Evolutionary conservation across 2,329 filamentous ascomycete species (phyloP).

Genomic region (Ampelomyces quisqualis): DNA sequence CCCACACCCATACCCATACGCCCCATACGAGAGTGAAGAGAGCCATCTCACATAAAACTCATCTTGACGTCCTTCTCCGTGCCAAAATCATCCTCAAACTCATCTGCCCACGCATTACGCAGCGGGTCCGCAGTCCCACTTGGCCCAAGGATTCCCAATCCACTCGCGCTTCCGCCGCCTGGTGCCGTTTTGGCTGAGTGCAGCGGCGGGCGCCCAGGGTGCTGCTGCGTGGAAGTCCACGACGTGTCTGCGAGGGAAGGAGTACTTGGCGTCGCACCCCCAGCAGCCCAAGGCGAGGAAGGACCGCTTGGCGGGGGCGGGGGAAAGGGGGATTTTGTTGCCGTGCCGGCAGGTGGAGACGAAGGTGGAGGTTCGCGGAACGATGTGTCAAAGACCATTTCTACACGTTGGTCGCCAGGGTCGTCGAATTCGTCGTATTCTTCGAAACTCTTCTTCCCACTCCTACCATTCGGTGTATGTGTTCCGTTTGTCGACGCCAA

Average conservation of each 20-base stretch:
- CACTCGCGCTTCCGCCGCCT: not conserved
- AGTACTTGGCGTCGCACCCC: not conserved
- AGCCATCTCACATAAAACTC: conserved; percentile 46
- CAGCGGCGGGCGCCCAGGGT: conserved; percentile 32
- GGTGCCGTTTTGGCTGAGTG: conserved; percentile 33
- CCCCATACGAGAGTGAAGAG: no score
- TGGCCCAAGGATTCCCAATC: no score
- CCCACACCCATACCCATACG: no score
- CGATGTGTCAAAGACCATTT: conserved; percentile 49
- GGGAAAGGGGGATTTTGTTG: conserved; percentile 18
- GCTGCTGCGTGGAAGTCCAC: no score
- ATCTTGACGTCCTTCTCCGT: conserved; percentile 52
- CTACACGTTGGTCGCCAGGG: conserved; percentile 31
- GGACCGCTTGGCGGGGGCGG: conserved; percentile 8
- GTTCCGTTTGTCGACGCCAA: conserved; percentile 22
- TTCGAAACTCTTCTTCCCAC: conserved; percentile 25
- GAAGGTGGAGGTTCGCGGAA: conserved; percentile 30
- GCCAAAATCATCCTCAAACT: conserved; percentile 50
- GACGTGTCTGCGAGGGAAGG: no score
- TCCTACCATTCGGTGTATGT: conserved; percentile 9
- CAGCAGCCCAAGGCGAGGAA: conserved; percentile 14
- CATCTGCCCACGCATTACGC: conserved; percentile 52
- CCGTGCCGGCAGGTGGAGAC: conserved; percentile 6
- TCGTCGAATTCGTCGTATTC: conserved; percentile 42
- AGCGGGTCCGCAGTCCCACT: conserved; percentile 22